Percentiles rank a stretch among this genome's conserved stretches.
Evolutionary conservation across 23 red algal genomes (phyloP).

Genomic region (Gracilariopsis chorda): DNA sequence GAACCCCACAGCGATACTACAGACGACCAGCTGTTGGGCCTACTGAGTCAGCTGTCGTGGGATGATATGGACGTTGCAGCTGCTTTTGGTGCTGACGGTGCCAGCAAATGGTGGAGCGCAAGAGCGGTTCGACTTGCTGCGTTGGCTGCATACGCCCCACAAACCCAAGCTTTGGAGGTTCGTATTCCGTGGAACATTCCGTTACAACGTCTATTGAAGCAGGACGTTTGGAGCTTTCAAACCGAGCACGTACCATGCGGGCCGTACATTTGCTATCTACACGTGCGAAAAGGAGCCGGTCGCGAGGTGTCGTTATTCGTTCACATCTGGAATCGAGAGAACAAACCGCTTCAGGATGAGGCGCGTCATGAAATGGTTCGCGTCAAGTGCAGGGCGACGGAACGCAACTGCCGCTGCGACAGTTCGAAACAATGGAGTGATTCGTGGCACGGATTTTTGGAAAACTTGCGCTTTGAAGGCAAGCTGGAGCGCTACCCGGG

Average conservation of each 20-base stretch:
- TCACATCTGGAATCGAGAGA: slow-evolving; percentile 43
- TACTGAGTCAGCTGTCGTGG: slow-evolving; percentile 44
- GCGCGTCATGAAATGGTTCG: slow-evolving; percentile 47
- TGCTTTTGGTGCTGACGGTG: background rate
- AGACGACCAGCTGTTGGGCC: slow-evolving; percentile 27
- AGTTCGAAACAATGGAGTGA: slow-evolving; percentile 41
- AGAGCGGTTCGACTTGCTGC: slow-evolving; percentile 33
- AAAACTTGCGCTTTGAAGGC: slow-evolving; percentile 52
- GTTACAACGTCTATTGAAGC: slow-evolving; percentile 27
- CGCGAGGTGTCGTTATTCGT: slow-evolving; percentile 48
- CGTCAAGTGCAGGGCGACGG: slow-evolving; percentile 55
- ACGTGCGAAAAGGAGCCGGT: slow-evolving; percentile 39
- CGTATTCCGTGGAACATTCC: slow-evolving; percentile 66
- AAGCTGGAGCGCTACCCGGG: slow-evolving; percentile 52
- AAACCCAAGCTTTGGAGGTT: slow-evolving; percentile 51
- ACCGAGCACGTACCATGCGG: slow-evolving; percentile 54
- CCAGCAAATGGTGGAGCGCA: slow-evolving; percentile 1
- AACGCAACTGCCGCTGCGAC: slow-evolving; percentile 37
- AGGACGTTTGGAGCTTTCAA: slow-evolving; percentile 41
- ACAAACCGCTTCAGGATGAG: slow-evolving; percentile 42
- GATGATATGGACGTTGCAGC: slow-evolving; percentile 33
- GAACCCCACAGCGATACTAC: background rate
- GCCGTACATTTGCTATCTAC: slow-evolving; percentile 47
- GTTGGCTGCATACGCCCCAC: slow-evolving; percentile 26
- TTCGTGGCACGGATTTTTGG: slow-evolving; percentile 37